A percentile compares a stretch with the other conserved stretches of the same genome.
These are phyloP conservation scores for Pseudocercospora eumusae DNA, from an alignment of 2,329 filamentous ascomycete species.

Conservation along the genomic window DNA sequence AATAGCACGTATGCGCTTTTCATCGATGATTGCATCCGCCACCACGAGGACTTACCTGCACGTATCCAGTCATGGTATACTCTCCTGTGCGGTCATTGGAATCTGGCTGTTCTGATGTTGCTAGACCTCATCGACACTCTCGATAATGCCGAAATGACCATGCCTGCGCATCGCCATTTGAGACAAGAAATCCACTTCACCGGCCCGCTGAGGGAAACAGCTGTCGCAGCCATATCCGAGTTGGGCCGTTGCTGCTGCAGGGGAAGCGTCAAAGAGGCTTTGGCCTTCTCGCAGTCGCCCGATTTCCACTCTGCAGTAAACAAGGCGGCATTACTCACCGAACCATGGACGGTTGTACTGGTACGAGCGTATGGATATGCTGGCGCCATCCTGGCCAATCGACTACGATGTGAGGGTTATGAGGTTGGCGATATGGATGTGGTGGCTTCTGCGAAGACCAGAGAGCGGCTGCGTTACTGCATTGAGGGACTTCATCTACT, in stretches of 20 bases:
- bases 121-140: constrained; percentile 24
- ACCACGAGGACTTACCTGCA: constrained; percentile 25
- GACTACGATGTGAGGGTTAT: constrained; percentile 7
- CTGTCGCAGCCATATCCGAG: constrained; percentile 22
- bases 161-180: constrained; percentile 13
- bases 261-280: constrained; percentile 4
- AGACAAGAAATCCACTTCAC: constrained; percentile 16
- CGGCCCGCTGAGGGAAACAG: constrained; percentile 14
- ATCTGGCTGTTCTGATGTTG: constrained; percentile 26
- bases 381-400: constrained; percentile 17
- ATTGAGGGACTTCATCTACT: constrained; percentile 19
- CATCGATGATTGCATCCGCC: constrained; percentile 26
- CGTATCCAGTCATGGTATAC: constrained; percentile 30
- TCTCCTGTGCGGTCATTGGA: constrained; percentile 27
- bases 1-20: constrained; percentile 25
- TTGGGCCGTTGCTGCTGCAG: constrained; percentile 19
- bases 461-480: constrained; percentile 18
- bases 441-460: not conserved
- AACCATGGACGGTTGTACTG: constrained; percentile 27
- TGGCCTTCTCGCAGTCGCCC: constrained; percentile 21
- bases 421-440: not conserved
- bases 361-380: constrained; percentile 25
- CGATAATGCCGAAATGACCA: constrained; percentile 16
- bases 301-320: constrained; percentile 27
- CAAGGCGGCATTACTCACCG: constrained; percentile 27